Conservation (phyloP, 176 grass and related monocot species). For the Echinochloa phyllopogon region DNA sequence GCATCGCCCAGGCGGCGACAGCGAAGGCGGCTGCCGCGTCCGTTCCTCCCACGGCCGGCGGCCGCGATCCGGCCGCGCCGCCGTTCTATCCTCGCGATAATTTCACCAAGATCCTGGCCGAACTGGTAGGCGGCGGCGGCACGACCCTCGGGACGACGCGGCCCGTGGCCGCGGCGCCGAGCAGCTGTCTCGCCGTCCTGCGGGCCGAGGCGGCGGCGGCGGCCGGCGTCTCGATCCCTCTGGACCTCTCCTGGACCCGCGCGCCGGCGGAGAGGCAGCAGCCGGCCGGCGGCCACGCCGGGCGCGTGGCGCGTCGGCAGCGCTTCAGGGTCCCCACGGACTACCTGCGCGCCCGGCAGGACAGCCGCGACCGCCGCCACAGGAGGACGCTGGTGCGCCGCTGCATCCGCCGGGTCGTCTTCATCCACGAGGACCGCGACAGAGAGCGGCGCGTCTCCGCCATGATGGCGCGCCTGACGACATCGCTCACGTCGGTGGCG, state of each 20-base stretch:
- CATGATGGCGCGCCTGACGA: background rate
- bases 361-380: background rate
- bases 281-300: background rate
- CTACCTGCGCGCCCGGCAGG: conserved; percentile 13
- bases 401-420: background rate
- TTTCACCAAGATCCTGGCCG: background rate
- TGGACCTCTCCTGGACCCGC: too few relatives aligned
- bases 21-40: background rate
- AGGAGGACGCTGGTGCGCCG: background rate
- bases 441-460: background rate
- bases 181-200: too few relatives aligned
- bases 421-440: background rate
- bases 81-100: too few relatives aligned
- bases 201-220: background rate
- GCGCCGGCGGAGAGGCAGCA: background rate
- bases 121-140: background rate
- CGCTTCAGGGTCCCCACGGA: background rate
- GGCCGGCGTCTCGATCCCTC: too few relatives aligned
- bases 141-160: background rate
- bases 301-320: background rate
- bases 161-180: background rate
- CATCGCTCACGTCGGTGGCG: background rate
- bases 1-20: too few relatives aligned
- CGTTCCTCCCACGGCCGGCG: background rate
- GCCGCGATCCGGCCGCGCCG: background rate